Evolutionary conservation across 306 rosid species (phyloP), one percentile per base, ranked within the genome.

Genomic region (Cucumis melo): DNA sequence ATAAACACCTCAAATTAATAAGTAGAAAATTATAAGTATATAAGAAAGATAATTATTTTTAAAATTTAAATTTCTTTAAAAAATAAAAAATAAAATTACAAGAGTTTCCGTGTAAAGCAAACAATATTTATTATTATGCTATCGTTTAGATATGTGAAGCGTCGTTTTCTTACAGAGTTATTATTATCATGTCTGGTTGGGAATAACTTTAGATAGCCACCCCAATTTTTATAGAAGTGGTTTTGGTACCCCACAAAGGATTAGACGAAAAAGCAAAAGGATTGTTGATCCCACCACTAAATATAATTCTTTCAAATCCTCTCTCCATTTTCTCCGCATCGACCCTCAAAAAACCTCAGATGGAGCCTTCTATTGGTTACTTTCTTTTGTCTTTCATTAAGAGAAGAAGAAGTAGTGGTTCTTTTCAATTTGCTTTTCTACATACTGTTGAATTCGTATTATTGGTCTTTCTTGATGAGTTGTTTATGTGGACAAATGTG

Each of bases 171-270:
- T 1, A 15, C 2, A 2, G 0, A 11, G 23, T 7, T 6, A 41
- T 60, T 60, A 61, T 32, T 34, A 34, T 15, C 14, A 8, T 4
- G 4, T 11, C 27, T 55, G 60, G 27, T 21, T 57, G 63, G 21
- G 41, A 61, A 61, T 5, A 83, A 70, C 78, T 74, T 1, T 11
- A 46, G 80, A 27, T 27, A 63, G 56, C 78, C 80, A 64, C 53
- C 78, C 78, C 11, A n/a, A 10, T 21, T 11, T 27, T 67, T 8
- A 48, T 51, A 14, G 7, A 74, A 89, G 93, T 91, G 97, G 84
- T 87, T 88, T 84, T 84, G 55, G 82, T 83, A 74, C 86, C 97
- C 93, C 95, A 87, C 83, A 88, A 87, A 51, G 56, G 76, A 27
- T 27, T 10, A 41, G 46, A 9, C 21, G 5, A 36, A 64, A 66